A percentile compares a stretch with the other conserved stretches of the same genome.
Conservation (phyloP, 2,329 filamentous ascomycete species). For the Chlorencoelia australis region DNA sequence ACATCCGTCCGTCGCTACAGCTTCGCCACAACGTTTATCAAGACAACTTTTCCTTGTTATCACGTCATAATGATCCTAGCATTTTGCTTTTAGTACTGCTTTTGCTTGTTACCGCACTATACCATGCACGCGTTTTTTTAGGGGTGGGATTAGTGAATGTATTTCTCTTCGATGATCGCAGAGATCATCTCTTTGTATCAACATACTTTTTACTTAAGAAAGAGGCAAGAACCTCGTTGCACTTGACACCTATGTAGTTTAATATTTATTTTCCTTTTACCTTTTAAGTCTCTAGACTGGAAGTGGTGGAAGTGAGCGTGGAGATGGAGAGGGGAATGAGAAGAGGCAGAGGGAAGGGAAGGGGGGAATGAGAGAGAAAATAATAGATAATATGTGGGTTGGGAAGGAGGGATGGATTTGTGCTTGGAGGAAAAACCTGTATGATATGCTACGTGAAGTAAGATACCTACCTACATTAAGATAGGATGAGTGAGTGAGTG, state of each 20-base stretch:
- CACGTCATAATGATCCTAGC: slow-evolving; percentile 1
- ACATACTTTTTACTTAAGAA: too few relatives aligned
- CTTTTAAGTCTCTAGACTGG: not conserved
- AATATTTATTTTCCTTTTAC: not conserved
- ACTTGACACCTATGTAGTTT: not conserved
- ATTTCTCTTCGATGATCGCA: not conserved
- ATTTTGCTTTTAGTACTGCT: not conserved
- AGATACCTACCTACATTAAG: too few relatives aligned
- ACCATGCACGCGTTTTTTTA: slow-evolving; percentile 4
- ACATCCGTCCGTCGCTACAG: too few relatives aligned
- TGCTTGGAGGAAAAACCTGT: too few relatives aligned
- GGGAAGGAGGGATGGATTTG: not conserved
- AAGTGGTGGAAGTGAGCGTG: too few relatives aligned
- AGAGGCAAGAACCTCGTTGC: not conserved
- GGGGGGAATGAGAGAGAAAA: not conserved
- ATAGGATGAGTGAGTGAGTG: too few relatives aligned
- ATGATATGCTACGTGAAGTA: too few relatives aligned
- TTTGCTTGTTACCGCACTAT: slow-evolving; percentile 6
- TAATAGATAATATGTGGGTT: not conserved
- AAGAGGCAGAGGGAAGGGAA: not conserved
- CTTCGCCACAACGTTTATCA: too few relatives aligned
- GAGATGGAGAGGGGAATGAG: not conserved
- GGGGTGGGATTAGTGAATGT: not conserved
- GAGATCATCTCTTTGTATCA: too few relatives aligned
- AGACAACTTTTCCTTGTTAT: slow-evolving; percentile 3